Evolutionary conservation across 1,139 yeast genomes (phyloP).

Genomic region (Yamadazyma buinensis): DNA sequence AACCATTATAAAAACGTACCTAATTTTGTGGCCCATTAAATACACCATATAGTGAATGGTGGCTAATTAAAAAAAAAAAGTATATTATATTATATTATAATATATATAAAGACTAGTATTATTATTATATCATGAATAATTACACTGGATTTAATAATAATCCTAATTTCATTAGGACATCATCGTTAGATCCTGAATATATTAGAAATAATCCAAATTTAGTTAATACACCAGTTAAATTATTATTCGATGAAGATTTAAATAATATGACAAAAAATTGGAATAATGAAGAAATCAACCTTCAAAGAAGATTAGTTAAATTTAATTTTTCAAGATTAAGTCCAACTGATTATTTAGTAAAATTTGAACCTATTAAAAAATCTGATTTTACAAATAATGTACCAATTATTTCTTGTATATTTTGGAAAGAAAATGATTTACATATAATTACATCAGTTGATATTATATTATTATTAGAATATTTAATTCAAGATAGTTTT

Average conservation of each 20-base stretch:
- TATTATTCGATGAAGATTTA: constrained; percentile 16
- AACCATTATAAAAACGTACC: too few relatives aligned
- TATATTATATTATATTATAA: too few relatives aligned
- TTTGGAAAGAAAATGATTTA: constrained; percentile 50
- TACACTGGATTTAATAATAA: constrained; percentile 2
- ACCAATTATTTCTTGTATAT: constrained; percentile 54
- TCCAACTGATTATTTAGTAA: constrained; percentile 21
- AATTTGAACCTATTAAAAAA: constrained; percentile 22
- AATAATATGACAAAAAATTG: constrained; percentile 29
- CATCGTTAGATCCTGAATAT: constrained; percentile 18
- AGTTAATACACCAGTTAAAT: constrained; percentile 18
- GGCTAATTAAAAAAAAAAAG: too few relatives aligned
- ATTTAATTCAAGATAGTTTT: constrained; percentile 54
- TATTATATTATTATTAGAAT: constrained; percentile 55
- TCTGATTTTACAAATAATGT: constrained; percentile 22
- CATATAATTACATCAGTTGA: constrained; percentile 66
- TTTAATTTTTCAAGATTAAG: constrained; percentile 26
- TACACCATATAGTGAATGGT: too few relatives aligned
- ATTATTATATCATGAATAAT: too few relatives aligned
- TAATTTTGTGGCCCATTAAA: too few relatives aligned
- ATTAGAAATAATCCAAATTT: constrained; percentile 15
- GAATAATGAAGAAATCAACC: constrained; percentile 26
- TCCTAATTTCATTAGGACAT: constrained; percentile 18
- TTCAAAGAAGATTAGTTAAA: constrained; percentile 34
- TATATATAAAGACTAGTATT: too few relatives aligned